A percentile compares a stretch with the other conserved stretches of the same genome.
phyloP scores from a whole-genome alignment of 2,329 filamentous ascomycete genomes.

The Colletotrichum sansevieriae region DNA sequence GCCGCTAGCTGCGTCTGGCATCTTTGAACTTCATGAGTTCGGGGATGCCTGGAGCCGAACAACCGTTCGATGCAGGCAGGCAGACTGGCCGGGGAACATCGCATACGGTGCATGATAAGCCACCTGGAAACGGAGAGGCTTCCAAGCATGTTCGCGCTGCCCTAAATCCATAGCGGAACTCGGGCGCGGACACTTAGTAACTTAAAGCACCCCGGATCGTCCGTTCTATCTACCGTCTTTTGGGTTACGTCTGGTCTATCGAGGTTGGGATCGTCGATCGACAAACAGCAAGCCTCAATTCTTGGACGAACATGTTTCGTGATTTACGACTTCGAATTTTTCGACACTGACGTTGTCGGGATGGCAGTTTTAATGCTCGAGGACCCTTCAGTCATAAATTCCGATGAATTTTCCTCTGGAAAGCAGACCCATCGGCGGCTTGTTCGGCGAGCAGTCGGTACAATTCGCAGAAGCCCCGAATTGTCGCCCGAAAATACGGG shows the following conservation, averaged over 20 bases:
- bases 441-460: conserved; percentile 36
- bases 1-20: background rate
- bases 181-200: background rate
- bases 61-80: background rate
- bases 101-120: background rate
- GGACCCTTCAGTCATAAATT: background rate
- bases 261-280: conserved; percentile 2
- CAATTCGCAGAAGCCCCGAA: conserved; percentile 34
- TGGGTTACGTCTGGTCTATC: background rate
- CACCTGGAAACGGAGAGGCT: background rate
- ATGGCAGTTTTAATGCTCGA: background rate
- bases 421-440: background rate
- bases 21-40: background rate
- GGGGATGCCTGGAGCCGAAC: conserved; percentile 4
- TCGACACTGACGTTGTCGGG: background rate
- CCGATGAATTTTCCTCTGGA: background rate
- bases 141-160: background rate
- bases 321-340: background rate
- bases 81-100: background rate
- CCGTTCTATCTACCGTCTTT: background rate
- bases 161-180: background rate
- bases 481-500: conserved; percentile 36
- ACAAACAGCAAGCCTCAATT: background rate
- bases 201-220: background rate
- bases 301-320: background rate